These are phyloP conservation scores for Epichloe coenophiala DNA, from an alignment of 2,329 filamentous ascomycete species.

Conservation along the genomic window DNA sequence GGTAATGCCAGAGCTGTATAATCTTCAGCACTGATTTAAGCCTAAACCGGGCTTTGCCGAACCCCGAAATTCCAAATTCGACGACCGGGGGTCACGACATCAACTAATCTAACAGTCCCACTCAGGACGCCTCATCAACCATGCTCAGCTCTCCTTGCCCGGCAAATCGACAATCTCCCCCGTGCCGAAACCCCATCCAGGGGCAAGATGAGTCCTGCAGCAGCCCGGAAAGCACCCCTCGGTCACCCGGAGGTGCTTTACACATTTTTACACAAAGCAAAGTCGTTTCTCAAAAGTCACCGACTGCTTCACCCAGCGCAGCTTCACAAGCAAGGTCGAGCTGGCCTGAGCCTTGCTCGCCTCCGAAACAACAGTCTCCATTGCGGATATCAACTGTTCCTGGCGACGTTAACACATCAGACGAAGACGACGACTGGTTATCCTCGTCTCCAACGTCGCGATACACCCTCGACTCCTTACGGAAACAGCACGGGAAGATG, in stretches of 20 bases:
- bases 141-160: conserved; percentile 12
- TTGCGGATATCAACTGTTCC: neutral
- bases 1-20: neutral
- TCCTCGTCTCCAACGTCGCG: conserved; percentile 7
- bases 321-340: neutral
- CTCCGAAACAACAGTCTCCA: conserved; percentile 1
- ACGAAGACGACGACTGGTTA: neutral
- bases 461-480: conserved; percentile 10
- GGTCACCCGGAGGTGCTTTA: neutral
- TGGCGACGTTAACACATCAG: neutral
- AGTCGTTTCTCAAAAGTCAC: neutral
- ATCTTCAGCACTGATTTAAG: neutral
- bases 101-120: conserved; percentile 8
- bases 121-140: conserved; percentile 7
- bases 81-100: conserved; percentile 1
- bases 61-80: neutral
- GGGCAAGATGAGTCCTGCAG: conserved; percentile 3
- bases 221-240: conserved; percentile 1
- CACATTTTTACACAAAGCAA: neutral
- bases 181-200: conserved; percentile 3
- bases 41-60: neutral
- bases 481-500: conserved; percentile 12
- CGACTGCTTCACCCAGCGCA: neutral
- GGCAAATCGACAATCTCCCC: neutral
- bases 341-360: neutral